Evolutionary conservation across 208 protist species (phyloP).

Genomic region (Acanthamoeba triangularis): DNA sequence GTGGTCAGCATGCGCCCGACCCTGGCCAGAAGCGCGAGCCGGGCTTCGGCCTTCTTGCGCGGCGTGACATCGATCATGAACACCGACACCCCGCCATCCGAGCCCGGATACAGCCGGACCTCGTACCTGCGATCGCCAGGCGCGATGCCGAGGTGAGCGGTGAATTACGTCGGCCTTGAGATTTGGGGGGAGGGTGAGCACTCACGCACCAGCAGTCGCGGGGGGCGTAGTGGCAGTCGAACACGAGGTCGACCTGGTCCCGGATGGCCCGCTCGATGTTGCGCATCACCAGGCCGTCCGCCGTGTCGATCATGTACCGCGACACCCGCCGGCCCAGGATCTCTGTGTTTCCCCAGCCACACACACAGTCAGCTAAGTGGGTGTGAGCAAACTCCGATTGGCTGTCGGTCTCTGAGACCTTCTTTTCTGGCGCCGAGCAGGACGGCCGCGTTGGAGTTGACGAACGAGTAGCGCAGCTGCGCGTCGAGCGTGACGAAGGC

Average conservation of each 20-base stretch:
- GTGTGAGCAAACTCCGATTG: no score
- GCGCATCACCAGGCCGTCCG: neutral
- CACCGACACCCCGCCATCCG: neutral
- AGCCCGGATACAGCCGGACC: neutral
- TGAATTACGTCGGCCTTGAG: neutral
- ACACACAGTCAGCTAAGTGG: neutral
- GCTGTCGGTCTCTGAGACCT: neutral
- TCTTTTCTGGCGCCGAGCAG: conserved; percentile 44
- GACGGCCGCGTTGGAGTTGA: conserved; percentile 30
- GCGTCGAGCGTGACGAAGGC: conserved; percentile 42
- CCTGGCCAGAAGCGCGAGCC: neutral
- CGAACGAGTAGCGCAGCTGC: neutral
- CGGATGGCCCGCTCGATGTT: conserved; percentile 21
- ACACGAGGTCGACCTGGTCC: neutral
- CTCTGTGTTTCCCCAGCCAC: neutral
- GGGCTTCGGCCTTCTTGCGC: neutral
- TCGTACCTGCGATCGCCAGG: neutral
- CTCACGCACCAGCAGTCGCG: neutral
- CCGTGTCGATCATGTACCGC: conserved; percentile 53
- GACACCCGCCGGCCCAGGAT: conserved; percentile 8
- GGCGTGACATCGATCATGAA: neutral
- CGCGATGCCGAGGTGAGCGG: neutral
- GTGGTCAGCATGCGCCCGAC: neutral
- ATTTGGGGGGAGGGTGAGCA: neutral
- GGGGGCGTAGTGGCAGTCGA: conserved; percentile 15